phyloP scores from a whole-genome alignment of 306 rosid species.

The Pterocarpus santalinus region DNA sequence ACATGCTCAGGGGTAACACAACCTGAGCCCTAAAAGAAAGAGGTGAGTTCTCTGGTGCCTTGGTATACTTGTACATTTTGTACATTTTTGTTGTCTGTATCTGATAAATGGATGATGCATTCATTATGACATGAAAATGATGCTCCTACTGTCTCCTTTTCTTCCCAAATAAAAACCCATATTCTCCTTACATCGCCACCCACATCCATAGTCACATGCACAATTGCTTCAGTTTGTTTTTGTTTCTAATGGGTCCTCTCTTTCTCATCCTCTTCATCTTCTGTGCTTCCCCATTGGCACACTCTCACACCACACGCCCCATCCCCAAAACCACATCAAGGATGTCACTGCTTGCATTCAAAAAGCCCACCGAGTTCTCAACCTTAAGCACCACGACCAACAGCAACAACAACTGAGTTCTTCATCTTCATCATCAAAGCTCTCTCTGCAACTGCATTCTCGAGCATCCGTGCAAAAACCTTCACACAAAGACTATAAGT shows the following conservation, averaged over 20 bases:
- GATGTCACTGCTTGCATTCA: constrained; percentile 61
- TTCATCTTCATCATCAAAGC: constrained; percentile 22
- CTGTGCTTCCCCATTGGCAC: constrained; percentile 13
- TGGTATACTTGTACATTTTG: too few species aligned
- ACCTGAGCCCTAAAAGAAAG: too few species aligned
- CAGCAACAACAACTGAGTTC: neutral
- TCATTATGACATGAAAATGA: constrained; percentile 46
- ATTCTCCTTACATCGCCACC: neutral
- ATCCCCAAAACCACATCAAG: constrained; percentile 45
- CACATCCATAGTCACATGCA: neutral
- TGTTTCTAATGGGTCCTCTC: constrained; percentile 33
- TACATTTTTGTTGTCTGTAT: too few species aligned
- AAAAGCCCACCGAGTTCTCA: constrained; percentile 42
- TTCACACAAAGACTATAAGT: constrained; percentile 58
- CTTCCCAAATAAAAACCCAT: constrained; percentile 39
- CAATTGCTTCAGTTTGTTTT: neutral
- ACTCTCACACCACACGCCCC: constrained; percentile 51
- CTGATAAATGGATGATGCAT: too few species aligned
- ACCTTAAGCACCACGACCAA: constrained; percentile 33
- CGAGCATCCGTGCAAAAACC: constrained; percentile 61
- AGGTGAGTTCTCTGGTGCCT: too few species aligned
- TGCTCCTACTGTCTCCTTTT: neutral
- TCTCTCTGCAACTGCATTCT: constrained; percentile 60
- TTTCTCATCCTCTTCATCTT: constrained; percentile 36
- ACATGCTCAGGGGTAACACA: too few species aligned